These are phyloP conservation scores for Musa itinerans DNA, from an alignment of 176 grass and related monocot genomes.

Conservation along the genomic window DNA sequence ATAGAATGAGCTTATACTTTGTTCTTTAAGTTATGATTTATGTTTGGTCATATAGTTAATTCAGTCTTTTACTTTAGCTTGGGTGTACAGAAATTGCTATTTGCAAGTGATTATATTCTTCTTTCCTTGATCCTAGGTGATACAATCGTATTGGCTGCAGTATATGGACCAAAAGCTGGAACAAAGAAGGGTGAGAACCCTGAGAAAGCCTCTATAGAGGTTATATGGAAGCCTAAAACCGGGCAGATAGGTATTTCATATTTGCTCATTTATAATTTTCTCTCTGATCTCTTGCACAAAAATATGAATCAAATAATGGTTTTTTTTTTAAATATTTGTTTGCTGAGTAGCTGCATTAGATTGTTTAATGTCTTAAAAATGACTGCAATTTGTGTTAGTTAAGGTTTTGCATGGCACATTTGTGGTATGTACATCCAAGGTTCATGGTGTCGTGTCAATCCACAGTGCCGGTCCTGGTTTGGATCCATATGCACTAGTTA, in stretches of 20 bases:
- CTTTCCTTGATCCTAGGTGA: slow-evolving; percentile 19
- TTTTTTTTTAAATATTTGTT: too few relatives aligned
- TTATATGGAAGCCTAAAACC: slow-evolving; percentile 90
- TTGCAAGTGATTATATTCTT: background rate
- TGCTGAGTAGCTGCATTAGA: too few relatives aligned
- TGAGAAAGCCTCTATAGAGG: slow-evolving; percentile 78
- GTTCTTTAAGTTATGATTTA: background rate
- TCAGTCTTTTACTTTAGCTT: background rate
- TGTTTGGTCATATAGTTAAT: background rate
- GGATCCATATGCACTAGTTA: too few relatives aligned
- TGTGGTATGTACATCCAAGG: too few relatives aligned
- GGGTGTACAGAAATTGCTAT: background rate
- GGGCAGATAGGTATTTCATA: slow-evolving; percentile 53
- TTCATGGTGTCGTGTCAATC: too few relatives aligned
- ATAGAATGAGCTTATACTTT: background rate
- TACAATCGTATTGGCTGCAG: slow-evolving; percentile 71
- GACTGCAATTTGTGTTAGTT: too few relatives aligned
- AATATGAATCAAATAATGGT: background rate
- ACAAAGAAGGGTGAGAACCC: slow-evolving; percentile 85
- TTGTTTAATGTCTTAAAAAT: too few relatives aligned
- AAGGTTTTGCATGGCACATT: too few relatives aligned
- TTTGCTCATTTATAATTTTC: background rate
- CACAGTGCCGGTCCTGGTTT: too few relatives aligned
- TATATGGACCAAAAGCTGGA: slow-evolving; percentile 76
- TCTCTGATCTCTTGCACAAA: background rate